Conservation (phyloP, 441 rosid species). For the Populus tomentosa region DNA sequence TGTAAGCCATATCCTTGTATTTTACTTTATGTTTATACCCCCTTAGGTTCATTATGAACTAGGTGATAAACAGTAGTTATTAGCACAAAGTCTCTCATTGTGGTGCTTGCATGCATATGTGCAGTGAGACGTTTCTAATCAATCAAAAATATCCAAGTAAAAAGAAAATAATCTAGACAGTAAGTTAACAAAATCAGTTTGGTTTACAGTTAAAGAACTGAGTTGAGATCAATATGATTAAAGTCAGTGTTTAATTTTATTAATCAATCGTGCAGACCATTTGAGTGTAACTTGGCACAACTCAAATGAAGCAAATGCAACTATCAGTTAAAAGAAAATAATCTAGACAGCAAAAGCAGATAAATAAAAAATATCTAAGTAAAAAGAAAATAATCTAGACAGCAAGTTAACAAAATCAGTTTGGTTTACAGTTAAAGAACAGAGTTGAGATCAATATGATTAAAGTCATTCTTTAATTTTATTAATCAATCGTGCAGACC, state of each 20-base stretch:
- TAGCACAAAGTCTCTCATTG: background rate
- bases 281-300: background rate
- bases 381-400: too few species aligned
- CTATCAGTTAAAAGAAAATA: too few species aligned
- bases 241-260: too few species aligned
- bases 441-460: too few species aligned
- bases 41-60: background rate
- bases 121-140: background rate
- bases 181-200: background rate
- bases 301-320: too few species aligned
- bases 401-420: too few species aligned
- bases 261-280: background rate
- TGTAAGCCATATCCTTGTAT: background rate
- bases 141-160: background rate
- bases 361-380: too few species aligned
- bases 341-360: too few species aligned
- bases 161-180: background rate
- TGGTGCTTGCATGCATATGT: background rate
- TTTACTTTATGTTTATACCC: background rate
- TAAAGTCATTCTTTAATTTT: too few species aligned
- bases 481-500: too few species aligned
- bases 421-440: too few species aligned
- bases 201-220: background rate
- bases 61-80: background rate
- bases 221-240: background rate